Base-by-base conservation (phyloP, 2,329 filamentous ascomycete species). In the Zymoseptoria tritici region DNA sequence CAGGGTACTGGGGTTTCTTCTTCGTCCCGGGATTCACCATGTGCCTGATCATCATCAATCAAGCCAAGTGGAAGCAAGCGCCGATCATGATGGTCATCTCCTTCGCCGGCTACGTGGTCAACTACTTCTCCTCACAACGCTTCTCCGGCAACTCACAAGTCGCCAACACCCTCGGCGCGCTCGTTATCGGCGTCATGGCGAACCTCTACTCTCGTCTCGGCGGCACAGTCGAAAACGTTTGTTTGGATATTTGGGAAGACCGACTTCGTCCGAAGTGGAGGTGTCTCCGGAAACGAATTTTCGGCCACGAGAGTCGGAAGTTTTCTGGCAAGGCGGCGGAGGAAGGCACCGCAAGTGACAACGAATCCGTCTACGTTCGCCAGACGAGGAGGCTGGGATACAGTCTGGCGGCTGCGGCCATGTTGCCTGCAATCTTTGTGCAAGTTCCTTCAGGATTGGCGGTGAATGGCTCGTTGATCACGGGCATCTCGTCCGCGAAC, bases 351-450 rank as follows among this genome's bases (percentile, higher is more conserved):
- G 57, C 57, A 20, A 58, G 62, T 50, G 71, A 71, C 24, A 60
- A 54, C n/a, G 69, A 69, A 19, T 70, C 67, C 22, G 54, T 67
- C n/a, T 70, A 68, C 57, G 61, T 69, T 50, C 63, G 70, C 11
- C 74, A 63, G 68, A 75, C n/a, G 3, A 73, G 79, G 6, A 74
- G 78, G 6, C 76, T 85, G 5, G 85, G 87, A 11, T 91, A 92
- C 71, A 89, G 88, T 1, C 83, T 96, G 2, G 91, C 91, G 0
- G 91, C 91, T 0, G 90, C 90, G 0, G 88, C 89, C 1, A 90
- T 96, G 80, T 77, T 96, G 9, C 91, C 91, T 0, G 91, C 88
- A 4, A 95, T 96, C 64, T 95, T 95, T 63, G 82, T 85, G 2
- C 82, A 85, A 60, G 83, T 86, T 0, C 84, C 84, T 0, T 82